A percentile compares a stretch with the other conserved stretches of the same genome.
These are phyloP conservation scores for Yamadazyma endophytica DNA, from an alignment of 805 yeast genomes.

Conservation along the genomic window DNA sequence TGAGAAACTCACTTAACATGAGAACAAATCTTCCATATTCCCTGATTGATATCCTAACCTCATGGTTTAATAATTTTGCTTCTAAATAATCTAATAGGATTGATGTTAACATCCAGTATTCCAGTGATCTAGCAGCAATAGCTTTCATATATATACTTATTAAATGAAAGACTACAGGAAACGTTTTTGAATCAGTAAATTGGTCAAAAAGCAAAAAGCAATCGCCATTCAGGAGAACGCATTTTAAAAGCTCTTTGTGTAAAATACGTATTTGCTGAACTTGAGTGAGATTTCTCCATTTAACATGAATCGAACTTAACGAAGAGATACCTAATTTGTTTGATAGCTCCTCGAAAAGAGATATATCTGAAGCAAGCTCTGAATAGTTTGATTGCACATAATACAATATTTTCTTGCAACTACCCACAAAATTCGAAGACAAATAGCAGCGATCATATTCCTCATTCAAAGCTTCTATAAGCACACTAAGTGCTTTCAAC, in stretches of 20 bases:
- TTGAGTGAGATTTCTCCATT: conserved; percentile 14
- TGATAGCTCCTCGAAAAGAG: conserved; percentile 6
- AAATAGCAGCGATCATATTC: conserved; percentile 22
- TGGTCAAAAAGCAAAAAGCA: conserved; percentile 16
- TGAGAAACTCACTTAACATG: conserved; percentile 17
- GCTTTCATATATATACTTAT: conserved; percentile 25
- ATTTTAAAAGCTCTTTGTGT: conserved; percentile 21
- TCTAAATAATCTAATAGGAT: conserved; percentile 18
- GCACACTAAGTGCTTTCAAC: neutral
- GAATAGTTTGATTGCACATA: conserved; percentile 7
- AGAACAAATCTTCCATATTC: conserved; percentile 20
- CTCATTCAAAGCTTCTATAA: conserved; percentile 19
- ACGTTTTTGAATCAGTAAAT: conserved; percentile 12
- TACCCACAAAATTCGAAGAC: conserved; percentile 23
- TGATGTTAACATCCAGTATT: conserved; percentile 28
- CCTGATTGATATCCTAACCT: conserved; percentile 16
- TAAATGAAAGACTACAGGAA: conserved; percentile 19
- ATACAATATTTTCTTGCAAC: conserved; percentile 24
- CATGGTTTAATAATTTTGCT: conserved; percentile 12
- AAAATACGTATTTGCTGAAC: conserved; percentile 20
- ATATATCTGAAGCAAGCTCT: neutral
- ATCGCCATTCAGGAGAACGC: conserved; percentile 13
- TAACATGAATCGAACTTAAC: conserved; percentile 7
- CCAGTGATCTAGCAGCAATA: conserved; percentile 13
- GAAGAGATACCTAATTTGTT: conserved; percentile 11